These are phyloP conservation scores for Inga leiocalycina DNA, from an alignment of 306 rosid species.

Conservation along the genomic window DNA sequence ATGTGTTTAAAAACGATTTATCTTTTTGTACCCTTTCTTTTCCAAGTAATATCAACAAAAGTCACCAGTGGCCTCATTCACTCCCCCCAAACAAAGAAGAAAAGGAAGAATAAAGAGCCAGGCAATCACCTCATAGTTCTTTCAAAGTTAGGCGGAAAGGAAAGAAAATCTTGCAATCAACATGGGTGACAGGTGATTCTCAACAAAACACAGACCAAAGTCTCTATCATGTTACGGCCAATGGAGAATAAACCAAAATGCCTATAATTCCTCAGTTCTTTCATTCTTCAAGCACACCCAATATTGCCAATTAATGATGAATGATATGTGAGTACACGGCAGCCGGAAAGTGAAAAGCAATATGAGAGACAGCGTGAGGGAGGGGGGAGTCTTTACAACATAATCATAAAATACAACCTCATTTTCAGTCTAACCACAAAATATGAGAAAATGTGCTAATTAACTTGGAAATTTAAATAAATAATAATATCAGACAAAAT, in stretches of 20 bases:
- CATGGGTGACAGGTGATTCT: constrained; percentile 25
- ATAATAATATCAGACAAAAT: constrained; percentile 8
- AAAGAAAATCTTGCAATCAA: constrained; percentile 2
- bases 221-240: constrained; percentile 21
- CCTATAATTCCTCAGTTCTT: constrained; percentile 17
- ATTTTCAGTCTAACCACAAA: constrained; percentile 14
- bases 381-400: neutral
- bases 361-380: neutral
- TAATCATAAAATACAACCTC: neutral
- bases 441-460: constrained; percentile 18
- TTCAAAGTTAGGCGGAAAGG: neutral
- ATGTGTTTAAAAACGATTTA: neutral
- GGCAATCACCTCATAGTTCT: constrained; percentile 20
- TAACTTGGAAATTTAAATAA: constrained; percentile 16
- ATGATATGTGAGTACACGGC: neutral
- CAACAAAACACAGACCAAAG: constrained; percentile 10
- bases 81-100: neutral
- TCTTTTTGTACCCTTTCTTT: neutral
- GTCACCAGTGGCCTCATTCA: neutral
- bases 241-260: constrained; percentile 14
- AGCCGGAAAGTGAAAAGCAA: neutral
- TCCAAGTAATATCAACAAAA: neutral
- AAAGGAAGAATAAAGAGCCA: neutral
- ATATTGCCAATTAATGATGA: constrained; percentile 14
- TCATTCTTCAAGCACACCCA: constrained; percentile 2